Base-by-base conservation (phyloP, 2,329 filamentous ascomycete genomes). In the Sarocladiaceae sp. region DNA sequence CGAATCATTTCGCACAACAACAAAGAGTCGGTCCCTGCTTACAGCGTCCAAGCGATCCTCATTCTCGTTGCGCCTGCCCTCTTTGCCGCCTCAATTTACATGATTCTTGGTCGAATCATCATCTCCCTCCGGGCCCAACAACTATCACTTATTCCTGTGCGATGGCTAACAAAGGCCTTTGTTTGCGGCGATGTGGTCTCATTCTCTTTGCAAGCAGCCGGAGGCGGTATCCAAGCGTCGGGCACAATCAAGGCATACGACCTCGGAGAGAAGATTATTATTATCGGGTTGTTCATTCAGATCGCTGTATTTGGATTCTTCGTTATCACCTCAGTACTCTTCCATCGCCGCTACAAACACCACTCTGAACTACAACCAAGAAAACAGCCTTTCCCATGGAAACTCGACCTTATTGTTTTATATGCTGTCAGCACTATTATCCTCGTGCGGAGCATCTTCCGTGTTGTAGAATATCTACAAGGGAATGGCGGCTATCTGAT, bases 231-330 rank as follows among this genome's bases (percentile, higher is more conserved):
- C 7, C 31, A 25, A 37, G 3, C 42, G 35, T 48, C 4, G 13
- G 52, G 29, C 50, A n/a, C 39, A n/a, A 33, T 15, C n/a, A 53
- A 35, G 37, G 1, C 6, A 47, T 20, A 50, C 5, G 31, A 56
- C 15, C 56, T 60, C 1, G 75, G 73, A 31, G 61, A 75, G 50
- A 67, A 70, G 3, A 63, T 82, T 37, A 73, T 82, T 13, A 63
- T 82, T 11, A 71, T 57, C 3, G 79, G 79, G 3, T 62, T 83
- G 1, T 62, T 73, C 8, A 59, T 82, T 2, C 80, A 83, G 56
- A 67, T 83, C 12, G 28, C 77, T 11, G 71, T 76, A 50, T 81
- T 83, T 51, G 66, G 67, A 2, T 63, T 79, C 37, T 83, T 83
- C 57, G 63, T 80, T 17, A 40, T 72, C 1, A 66, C 71, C 0